These are phyloP conservation scores for Cercospora nicotianae DNA, from an alignment of 2,329 filamentous ascomycete genomes.

Conservation along the genomic window DNA sequence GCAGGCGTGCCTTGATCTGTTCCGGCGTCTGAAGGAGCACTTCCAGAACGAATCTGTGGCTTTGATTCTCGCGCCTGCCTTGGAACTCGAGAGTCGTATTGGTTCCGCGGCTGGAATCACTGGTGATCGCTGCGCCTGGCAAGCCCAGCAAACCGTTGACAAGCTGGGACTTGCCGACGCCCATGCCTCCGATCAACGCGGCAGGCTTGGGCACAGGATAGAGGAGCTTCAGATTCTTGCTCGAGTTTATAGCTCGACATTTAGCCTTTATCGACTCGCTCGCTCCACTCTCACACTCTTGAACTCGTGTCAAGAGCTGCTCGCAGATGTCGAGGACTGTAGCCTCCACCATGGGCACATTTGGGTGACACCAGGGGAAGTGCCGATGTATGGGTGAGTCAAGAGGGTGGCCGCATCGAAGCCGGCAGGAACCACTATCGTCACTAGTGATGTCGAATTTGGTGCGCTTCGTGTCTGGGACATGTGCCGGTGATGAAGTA, in stretches of 20 bases:
- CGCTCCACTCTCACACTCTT: background rate
- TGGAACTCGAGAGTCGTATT: slow-evolving; percentile 16
- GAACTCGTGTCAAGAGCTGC: background rate
- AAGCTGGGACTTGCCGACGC: slow-evolving; percentile 7
- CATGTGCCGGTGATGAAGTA: background rate
- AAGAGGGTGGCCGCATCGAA: background rate
- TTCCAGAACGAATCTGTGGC: background rate
- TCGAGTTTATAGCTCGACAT: background rate
- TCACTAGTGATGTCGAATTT: background rate
- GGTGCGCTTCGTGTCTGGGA: background rate
- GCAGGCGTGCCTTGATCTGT: background rate
- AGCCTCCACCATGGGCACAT: background rate
- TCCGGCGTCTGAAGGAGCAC: background rate
- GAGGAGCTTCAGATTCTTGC: background rate
- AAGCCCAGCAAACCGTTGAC: background rate
- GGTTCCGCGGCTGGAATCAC: slow-evolving; percentile 9
- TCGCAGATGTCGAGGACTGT: background rate
- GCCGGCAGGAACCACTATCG: background rate
- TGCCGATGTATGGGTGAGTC: background rate
- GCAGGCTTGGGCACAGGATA: background rate
- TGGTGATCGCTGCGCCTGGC: slow-evolving; percentile 2
- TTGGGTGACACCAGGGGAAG: background rate
- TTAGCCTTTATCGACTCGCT: background rate
- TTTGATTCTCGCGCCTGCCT: background rate
- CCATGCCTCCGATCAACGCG: slow-evolving; percentile 7